Evolutionary conservation across 441 rosid genomes (phyloP).

Genomic region (Aquilaria agallochum): DNA sequence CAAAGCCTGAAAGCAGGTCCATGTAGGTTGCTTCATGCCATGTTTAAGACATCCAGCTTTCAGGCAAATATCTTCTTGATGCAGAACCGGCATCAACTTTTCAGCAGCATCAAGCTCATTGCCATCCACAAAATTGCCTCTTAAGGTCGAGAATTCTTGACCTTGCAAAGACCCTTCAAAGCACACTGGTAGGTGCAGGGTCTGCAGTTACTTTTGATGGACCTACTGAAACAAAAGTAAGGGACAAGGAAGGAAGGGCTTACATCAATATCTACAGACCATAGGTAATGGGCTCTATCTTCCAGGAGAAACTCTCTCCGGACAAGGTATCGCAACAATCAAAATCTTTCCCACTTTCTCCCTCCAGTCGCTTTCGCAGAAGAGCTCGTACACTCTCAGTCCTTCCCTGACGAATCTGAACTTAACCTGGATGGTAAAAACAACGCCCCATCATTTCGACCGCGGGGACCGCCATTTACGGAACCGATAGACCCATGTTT

Average conservation of each 20-base stretch:
- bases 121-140: constrained; percentile 57
- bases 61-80: constrained; percentile 57
- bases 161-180: constrained; percentile 98
- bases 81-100: constrained; percentile 44
- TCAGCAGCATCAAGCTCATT: constrained; percentile 60
- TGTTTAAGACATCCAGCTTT: constrained; percentile 46
- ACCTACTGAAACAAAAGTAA: constrained; percentile 28
- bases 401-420: too few relatives aligned
- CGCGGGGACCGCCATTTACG: too few relatives aligned
- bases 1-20: constrained; percentile 76
- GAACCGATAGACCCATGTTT: too few relatives aligned
- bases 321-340: constrained; percentile 68
- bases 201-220: constrained; percentile 57
- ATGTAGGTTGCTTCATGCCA: constrained; percentile 66
- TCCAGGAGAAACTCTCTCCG: constrained; percentile 99
- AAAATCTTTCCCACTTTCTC: constrained; percentile 94
- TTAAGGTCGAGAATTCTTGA: constrained; percentile 86
- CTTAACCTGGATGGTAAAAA: too few relatives aligned
- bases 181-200: constrained; percentile 58
- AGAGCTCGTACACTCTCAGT: too few relatives aligned
- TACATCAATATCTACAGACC: constrained; percentile 74
- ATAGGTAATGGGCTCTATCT: constrained; percentile 84
- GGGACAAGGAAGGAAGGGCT: constrained; percentile 24
- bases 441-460: too few relatives aligned
- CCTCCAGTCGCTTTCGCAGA: constrained; percentile 20